Conservation (phyloP, 1,284 basidiomycete species). For the Xerocomus minutiporus region DNA sequence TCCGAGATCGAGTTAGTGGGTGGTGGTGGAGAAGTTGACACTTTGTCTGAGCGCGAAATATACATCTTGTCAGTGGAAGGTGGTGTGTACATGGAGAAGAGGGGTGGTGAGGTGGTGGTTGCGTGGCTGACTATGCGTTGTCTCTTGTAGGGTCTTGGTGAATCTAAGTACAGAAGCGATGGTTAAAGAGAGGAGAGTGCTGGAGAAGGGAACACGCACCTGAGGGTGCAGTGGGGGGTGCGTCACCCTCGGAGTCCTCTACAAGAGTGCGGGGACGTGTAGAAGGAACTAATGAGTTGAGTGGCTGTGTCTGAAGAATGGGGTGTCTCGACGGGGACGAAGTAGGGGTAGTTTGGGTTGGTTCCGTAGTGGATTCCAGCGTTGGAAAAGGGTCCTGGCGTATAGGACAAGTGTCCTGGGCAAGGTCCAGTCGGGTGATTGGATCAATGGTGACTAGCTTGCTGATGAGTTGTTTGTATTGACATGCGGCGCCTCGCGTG, state of each 20-base stretch:
- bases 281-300: constrained; percentile 50
- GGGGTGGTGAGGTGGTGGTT: constrained; percentile 25
- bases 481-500: constrained; percentile 29
- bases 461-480: constrained; percentile 22
- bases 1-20: constrained; percentile 44
- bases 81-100: constrained; percentile 30
- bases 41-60: constrained; percentile 51
- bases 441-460: constrained; percentile 64
- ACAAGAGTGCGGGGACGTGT: constrained; percentile 59
- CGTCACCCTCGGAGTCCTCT: constrained; percentile 48
- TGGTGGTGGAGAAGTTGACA: constrained; percentile 45
- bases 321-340: constrained; percentile 25
- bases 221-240: constrained; percentile 22
- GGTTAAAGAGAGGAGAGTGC: neutral
- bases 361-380: constrained; percentile 42
- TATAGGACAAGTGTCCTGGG: constrained; percentile 53
- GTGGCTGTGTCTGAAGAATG: constrained; percentile 30
- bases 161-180: constrained; percentile 37
- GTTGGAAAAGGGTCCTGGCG: constrained; percentile 40
- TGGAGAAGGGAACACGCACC: constrained; percentile 21
- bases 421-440: constrained; percentile 49
- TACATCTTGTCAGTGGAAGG: constrained; percentile 46
- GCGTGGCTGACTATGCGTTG: constrained; percentile 52
- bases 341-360: constrained; percentile 29
- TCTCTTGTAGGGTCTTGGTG: constrained; percentile 60